phyloP scores from a whole-genome alignment of 305 asterid species.

The Fraxinus paxiana region DNA sequence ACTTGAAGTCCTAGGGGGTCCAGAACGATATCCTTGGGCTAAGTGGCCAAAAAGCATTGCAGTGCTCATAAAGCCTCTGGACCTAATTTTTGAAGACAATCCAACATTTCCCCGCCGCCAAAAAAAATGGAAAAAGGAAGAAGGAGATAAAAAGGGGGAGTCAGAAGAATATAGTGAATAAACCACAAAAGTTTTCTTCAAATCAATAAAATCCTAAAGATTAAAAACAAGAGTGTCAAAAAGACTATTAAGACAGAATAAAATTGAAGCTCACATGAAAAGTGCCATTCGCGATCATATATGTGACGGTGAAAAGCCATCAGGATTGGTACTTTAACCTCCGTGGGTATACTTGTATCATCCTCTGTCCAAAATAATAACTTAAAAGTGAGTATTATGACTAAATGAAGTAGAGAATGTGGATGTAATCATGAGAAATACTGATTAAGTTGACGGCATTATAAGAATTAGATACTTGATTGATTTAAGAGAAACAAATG shows the following conservation, averaged over 20 bases:
- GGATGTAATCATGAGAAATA: background rate
- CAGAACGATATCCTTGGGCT: background rate
- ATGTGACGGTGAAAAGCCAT: conserved; percentile 74
- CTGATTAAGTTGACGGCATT: background rate
- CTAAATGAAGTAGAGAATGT: conserved; percentile 1
- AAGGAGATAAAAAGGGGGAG: background rate
- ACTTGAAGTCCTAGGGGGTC: background rate
- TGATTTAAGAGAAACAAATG: background rate
- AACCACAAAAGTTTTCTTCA: background rate
- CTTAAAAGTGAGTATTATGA: background rate
- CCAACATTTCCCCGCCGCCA: background rate
- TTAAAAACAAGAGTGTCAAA: background rate
- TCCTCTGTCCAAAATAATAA: conserved; percentile 60
- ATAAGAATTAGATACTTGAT: background rate
- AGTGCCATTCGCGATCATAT: conserved; percentile 76
- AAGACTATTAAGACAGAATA: conserved; percentile 7
- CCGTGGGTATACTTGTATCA: conserved; percentile 79
- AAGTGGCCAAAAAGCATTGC: background rate
- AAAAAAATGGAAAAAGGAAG: background rate
- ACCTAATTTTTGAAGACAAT: background rate
- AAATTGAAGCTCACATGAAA: conserved; percentile 59
- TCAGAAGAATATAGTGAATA: background rate
- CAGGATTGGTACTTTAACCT: conserved; percentile 81
- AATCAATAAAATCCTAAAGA: background rate
- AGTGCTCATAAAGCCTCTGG: background rate